Percentiles rank a stretch among this genome's conserved stretches.
phyloP scores from a whole-genome alignment of 169 alveolate species.

The Plasmodium chabaudi region DNA sequence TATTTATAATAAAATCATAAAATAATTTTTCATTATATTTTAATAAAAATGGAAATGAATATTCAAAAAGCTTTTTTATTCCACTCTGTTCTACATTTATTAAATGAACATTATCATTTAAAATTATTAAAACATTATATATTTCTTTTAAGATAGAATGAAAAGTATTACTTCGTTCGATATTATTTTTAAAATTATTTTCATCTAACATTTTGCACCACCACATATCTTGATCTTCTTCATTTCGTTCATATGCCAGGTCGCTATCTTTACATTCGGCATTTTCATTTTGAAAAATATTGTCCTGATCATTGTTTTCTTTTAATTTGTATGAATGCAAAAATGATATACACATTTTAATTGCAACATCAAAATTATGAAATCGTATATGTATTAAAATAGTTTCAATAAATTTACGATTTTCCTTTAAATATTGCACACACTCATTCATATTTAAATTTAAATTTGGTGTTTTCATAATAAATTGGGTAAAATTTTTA shows the following conservation, averaged over 20 bases:
- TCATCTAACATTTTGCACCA: constrained; percentile 15
- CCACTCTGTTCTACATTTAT: constrained; percentile 16
- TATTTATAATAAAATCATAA: constrained; percentile 23
- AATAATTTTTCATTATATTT: constrained; percentile 53
- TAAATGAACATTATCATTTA: constrained; percentile 42
- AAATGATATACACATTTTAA: constrained; percentile 43
- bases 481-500: constrained; percentile 2
- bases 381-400: constrained; percentile 34
- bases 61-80: constrained; percentile 54
- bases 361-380: constrained; percentile 26
- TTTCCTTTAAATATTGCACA: constrained; percentile 20
- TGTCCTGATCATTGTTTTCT: not conserved
- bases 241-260: not conserved
- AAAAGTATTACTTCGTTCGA: not conserved
- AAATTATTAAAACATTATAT: constrained; percentile 31
- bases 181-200: constrained; percentile 16
- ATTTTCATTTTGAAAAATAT: not conserved
- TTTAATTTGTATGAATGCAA: constrained; percentile 7
- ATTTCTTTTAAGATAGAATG: constrained; percentile 29
- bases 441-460: constrained; percentile 22
- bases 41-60: constrained; percentile 50
- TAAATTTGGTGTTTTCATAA: constrained; percentile 23
- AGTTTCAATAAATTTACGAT: constrained; percentile 11
- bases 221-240: not conserved
- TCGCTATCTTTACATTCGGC: not conserved